Base-by-base conservation (phyloP, 1,284 basidiomycete species). In the Lentinula novae-zelandiae region DNA sequence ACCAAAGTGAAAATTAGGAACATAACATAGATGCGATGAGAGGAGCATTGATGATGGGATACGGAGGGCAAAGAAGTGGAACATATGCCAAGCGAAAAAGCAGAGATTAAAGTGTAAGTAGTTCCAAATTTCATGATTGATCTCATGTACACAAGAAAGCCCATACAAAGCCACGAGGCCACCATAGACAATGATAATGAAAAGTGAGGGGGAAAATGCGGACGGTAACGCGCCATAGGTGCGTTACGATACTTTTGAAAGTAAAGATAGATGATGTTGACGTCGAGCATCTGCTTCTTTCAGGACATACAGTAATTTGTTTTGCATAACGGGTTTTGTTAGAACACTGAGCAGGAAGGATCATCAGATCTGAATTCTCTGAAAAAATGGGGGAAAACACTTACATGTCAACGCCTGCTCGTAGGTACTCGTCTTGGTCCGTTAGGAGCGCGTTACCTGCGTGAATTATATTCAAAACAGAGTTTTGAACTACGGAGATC, bases 361-460 rank as follows among this genome's bases (percentile, higher is more conserved):
- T 49, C 22, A 53, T 4, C 40, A n/a, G 13, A 15, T 42, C 40
- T 2, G 5, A 57, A 17, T 31, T 12, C 44, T 7, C 8, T 17
- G 7, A 12, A 27, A 13, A 8, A 17, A 54, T 39, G 8, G 20
- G 10, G 39, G 9, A 60, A 9, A 17, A 1, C 22, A 76, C 83
- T 67, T 66, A 85, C 84, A 79, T 75, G 67, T 89, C 82, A 22
- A 82, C 86, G 0, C 87, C 86, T 2, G 87, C 86, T 3, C 78
- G 77, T 10, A 85, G 70, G 67, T 88, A 90, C 68, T 85, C 84
- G 53, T 83, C 62, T 60, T 62, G 62, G 62, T 64, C 62, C 58
- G 79, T 77, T 48, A 86, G 73, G 15, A 90, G 73, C 15, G 88
- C 86, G 66, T 90, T 90, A 4, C 87, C 87, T 67, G 73, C 71